Evolutionary conservation across 2,329 filamentous ascomycete genomes (phyloP).

Genomic region (Mycosphaerella sp.): DNA sequence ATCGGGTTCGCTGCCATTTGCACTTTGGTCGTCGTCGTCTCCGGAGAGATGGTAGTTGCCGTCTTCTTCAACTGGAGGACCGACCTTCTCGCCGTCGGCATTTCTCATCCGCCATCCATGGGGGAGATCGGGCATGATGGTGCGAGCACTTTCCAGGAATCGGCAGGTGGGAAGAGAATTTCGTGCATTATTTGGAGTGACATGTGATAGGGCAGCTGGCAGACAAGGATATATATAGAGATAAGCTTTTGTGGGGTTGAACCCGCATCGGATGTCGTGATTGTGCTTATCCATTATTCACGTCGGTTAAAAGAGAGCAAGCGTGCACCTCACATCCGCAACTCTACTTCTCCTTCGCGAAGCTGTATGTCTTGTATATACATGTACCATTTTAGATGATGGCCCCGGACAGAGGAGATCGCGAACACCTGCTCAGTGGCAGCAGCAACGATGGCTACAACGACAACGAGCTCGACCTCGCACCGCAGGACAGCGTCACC

Average conservation of each 20-base stretch:
- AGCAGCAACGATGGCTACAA: too few relatives aligned
- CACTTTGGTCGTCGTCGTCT: slow-evolving; percentile 12
- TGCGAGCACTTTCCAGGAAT: background rate
- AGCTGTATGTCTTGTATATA: background rate
- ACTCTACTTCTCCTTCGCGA: background rate
- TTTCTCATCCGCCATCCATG: slow-evolving; percentile 27
- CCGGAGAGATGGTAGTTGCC: slow-evolving; percentile 19
- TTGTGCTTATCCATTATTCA: background rate
- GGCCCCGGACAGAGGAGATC: slow-evolving; percentile 34
- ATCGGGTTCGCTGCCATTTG: slow-evolving; percentile 15
- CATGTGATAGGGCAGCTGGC: slow-evolving; percentile 2
- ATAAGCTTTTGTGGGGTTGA: slow-evolving; percentile 10
- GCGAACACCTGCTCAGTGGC: slow-evolving; percentile 5
- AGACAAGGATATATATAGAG: background rate
- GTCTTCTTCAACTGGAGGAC: slow-evolving; percentile 23
- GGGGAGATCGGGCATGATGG: slow-evolving; percentile 20
- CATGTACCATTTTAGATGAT: slow-evolving; percentile 16
- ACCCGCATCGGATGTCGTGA: slow-evolving; percentile 8
- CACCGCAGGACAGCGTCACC: slow-evolving; percentile 21
- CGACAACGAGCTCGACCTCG: slow-evolving; percentile 12
- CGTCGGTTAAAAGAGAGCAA: background rate
- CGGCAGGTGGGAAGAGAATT: slow-evolving; percentile 4
- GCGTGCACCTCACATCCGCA: background rate
- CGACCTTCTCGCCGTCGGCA: slow-evolving; percentile 19
- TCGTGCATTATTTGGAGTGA: background rate